Conservation (phyloP, 306 rosid genomes). For the Quercus gilva region DNA sequence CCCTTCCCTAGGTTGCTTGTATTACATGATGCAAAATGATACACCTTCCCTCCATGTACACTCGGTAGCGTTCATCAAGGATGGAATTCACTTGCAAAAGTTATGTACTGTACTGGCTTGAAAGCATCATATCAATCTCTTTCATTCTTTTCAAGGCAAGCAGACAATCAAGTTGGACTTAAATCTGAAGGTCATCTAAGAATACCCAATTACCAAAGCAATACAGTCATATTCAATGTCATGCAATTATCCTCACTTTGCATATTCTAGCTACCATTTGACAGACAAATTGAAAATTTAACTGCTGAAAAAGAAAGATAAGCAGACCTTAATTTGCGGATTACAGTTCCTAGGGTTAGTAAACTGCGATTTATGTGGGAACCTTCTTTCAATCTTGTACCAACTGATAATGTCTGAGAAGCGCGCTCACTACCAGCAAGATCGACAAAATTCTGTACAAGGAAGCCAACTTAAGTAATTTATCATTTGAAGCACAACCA, state of each 20-base stretch:
- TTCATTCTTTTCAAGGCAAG: background rate
- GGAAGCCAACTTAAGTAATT: background rate
- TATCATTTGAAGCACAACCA: conserved; percentile 7
- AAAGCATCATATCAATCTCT: background rate
- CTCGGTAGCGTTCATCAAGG: background rate
- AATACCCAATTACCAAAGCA: background rate
- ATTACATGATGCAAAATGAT: conserved; percentile 5
- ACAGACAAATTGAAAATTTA: background rate
- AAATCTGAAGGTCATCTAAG: background rate
- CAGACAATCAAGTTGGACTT: background rate
- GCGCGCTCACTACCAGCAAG: conserved; percentile 95
- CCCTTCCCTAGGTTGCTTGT: background rate
- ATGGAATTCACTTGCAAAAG: background rate
- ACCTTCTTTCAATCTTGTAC: conserved; percentile 89
- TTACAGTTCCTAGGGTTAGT: conserved; percentile 82
- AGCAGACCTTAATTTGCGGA: conserved; percentile 77
- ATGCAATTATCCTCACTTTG: background rate
- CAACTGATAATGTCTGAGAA: conserved; percentile 76
- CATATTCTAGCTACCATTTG: background rate
- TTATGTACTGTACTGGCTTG: too few relatives aligned
- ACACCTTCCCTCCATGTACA: conserved; percentile 8
- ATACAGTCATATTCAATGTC: background rate
- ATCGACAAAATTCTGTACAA: conserved; percentile 82
- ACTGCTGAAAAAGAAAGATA: background rate
- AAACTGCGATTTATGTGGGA: conserved; percentile 93